These are phyloP conservation scores for Scytalidium lignicola DNA, from an alignment of 2,329 filamentous ascomycete genomes.

Conservation along the genomic window DNA sequence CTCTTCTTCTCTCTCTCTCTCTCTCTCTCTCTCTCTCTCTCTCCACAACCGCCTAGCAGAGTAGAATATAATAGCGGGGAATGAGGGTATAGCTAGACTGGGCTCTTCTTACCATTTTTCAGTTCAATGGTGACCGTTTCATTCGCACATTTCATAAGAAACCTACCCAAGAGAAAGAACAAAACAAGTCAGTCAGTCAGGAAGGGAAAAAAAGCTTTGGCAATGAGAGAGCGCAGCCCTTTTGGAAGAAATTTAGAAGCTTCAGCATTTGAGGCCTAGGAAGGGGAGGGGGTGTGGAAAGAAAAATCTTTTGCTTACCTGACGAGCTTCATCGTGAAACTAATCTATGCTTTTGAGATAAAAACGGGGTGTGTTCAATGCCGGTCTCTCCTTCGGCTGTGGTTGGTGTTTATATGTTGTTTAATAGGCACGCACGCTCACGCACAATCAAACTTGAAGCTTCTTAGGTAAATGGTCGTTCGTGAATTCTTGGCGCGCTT, in stretches of 20 bases:
- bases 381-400: neutral
- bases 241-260: constrained; percentile 29
- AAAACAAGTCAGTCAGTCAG: constrained; percentile 29
- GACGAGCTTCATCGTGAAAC: constrained; percentile 84
- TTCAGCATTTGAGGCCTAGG: constrained; percentile 37
- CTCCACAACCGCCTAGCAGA: too few relatives aligned
- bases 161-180: constrained; percentile 50
- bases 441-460: neutral
- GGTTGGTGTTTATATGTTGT: neutral
- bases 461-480: neutral
- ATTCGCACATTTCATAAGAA: constrained; percentile 98
- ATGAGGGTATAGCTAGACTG: neutral
- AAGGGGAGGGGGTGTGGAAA: constrained; percentile 7
- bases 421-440: neutral
- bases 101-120: constrained; percentile 74
- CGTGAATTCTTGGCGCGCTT: neutral
- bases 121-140: constrained; percentile 98
- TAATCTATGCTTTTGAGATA: too few relatives aligned
- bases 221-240: too few relatives aligned
- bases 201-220: too few relatives aligned
- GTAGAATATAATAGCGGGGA: too few relatives aligned
- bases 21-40: too few relatives aligned
- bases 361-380: constrained; percentile 6
- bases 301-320: constrained; percentile 65
- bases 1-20: too few relatives aligned